Evolutionary conservation across 331 rosid species (phyloP).

Genomic region (Malus hybrid): DNA sequence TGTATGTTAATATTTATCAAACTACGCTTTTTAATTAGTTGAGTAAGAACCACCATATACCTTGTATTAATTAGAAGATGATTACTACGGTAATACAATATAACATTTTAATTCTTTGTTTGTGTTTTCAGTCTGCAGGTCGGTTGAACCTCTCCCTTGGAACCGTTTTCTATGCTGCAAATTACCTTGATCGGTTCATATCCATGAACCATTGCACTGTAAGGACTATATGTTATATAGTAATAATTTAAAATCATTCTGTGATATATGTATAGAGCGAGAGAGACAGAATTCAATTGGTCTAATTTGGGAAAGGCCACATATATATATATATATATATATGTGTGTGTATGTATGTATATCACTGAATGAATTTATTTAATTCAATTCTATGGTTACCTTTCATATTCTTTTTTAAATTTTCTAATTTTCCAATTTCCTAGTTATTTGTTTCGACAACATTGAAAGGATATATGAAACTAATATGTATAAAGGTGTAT

Average conservation of each 20-base stretch:
- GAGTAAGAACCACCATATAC: neutral
- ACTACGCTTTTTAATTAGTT: neutral
- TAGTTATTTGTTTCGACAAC: neutral
- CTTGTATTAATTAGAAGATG: neutral
- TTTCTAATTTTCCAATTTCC: neutral
- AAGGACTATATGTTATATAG: neutral
- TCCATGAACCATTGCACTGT: slow-evolving; percentile 36
- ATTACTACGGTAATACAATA: too few relatives aligned
- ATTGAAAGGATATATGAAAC: too few relatives aligned
- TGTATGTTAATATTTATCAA: neutral
- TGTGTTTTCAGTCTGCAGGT: slow-evolving; percentile 29
- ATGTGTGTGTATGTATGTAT: too few relatives aligned
- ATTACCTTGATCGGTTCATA: slow-evolving; percentile 45
- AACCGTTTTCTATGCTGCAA: slow-evolving; percentile 43
- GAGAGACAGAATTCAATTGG: too few relatives aligned
- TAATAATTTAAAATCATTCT: too few relatives aligned
- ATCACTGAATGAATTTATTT: too few relatives aligned
- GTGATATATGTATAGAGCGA: too few relatives aligned
- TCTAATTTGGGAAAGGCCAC: too few relatives aligned
- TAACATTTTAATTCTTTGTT: neutral
- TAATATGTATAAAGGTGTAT: neutral
- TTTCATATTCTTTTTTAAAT: neutral
- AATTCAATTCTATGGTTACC: too few relatives aligned
- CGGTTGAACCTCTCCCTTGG: slow-evolving; percentile 38
- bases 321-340: too few relatives aligned